A percentile compares a stretch with the other conserved stretches of the same genome.
Evolutionary conservation across 805 yeast genomes (phyloP).

Genomic region (Ogataea paradorogensis): DNA sequence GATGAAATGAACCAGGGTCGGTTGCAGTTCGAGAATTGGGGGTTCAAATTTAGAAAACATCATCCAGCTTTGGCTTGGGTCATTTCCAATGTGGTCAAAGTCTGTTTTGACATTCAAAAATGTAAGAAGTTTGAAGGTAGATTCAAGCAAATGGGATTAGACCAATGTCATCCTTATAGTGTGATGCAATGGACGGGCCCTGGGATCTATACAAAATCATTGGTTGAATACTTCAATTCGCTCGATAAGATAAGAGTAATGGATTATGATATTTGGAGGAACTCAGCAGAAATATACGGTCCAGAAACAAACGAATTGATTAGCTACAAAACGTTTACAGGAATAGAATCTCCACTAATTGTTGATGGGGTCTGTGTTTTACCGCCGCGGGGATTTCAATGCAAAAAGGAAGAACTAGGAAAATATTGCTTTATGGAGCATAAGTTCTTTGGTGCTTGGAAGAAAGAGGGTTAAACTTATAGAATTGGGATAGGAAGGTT

Average conservation of each 20-base stretch:
- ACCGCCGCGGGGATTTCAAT: constrained; percentile 16
- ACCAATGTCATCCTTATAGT: constrained; percentile 35
- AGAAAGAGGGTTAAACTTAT: constrained; percentile 4
- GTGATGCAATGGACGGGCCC: constrained; percentile 52
- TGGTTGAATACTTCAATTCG: constrained; percentile 44
- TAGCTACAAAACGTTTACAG: constrained; percentile 20
- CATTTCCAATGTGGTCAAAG: constrained; percentile 45
- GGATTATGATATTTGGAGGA: constrained; percentile 11
- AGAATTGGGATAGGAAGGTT: background rate
- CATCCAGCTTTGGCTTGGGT: constrained; percentile 53
- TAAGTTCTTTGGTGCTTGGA: constrained; percentile 22
- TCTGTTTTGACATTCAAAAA: constrained; percentile 38
- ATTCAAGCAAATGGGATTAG: constrained; percentile 27
- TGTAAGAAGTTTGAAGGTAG: constrained; percentile 24
- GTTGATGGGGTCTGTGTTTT: constrained; percentile 18
- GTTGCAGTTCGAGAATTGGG: constrained; percentile 52
- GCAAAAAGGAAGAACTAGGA: constrained; percentile 22
- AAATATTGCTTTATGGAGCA: constrained; percentile 27
- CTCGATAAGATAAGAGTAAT: constrained; percentile 5
- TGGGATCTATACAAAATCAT: constrained; percentile 47
- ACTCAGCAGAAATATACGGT: constrained; percentile 14
- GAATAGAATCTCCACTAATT: constrained; percentile 18
- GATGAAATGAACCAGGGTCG: constrained; percentile 39
- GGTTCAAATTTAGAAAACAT: constrained; percentile 51
- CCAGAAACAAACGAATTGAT: constrained; percentile 10